Evolutionary conservation across 768 basidiomycete species (phyloP).

Genomic region (Boletus barrowsii): DNA sequence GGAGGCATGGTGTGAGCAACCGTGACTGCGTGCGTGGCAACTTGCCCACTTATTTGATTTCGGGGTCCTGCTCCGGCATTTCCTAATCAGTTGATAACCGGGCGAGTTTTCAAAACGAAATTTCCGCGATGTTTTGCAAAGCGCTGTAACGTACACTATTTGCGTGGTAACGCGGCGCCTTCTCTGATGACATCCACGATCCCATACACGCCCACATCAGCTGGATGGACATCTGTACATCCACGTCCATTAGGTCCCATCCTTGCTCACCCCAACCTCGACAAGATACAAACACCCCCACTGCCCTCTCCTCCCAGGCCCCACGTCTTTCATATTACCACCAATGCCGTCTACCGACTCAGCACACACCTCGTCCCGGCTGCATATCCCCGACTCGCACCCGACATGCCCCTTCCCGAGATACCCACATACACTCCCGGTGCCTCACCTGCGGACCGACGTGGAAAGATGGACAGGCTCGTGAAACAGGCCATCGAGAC

Average conservation of each 20-base stretch:
- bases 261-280: slow-evolving; percentile 9
- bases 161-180: too few relatives aligned
- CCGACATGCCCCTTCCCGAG: slow-evolving; percentile 22
- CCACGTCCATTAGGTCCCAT: slow-evolving; percentile 24
- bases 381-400: slow-evolving; percentile 24
- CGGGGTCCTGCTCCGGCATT: too few relatives aligned
- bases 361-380: slow-evolving; percentile 32
- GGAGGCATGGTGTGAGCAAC: too few relatives aligned
- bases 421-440: slow-evolving; percentile 12
- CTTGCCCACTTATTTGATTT: too few relatives aligned
- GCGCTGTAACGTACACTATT: too few relatives aligned
- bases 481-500: slow-evolving; percentile 19
- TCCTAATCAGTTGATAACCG: too few relatives aligned
- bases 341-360: slow-evolving; percentile 17
- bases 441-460: slow-evolving; percentile 8
- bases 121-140: too few relatives aligned
- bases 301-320: slow-evolving; percentile 23
- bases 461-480: slow-evolving; percentile 6
- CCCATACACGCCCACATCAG: slow-evolving; percentile 14
- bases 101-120: too few relatives aligned
- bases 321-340: slow-evolving; percentile 17
- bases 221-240: slow-evolving; percentile 17
- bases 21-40: too few relatives aligned
- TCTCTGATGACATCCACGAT: slow-evolving; percentile 10
- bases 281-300: slow-evolving; percentile 3